Conservation (phyloP, 2,329 filamentous ascomycete species). For the Leptosphaerulina australis region DNA sequence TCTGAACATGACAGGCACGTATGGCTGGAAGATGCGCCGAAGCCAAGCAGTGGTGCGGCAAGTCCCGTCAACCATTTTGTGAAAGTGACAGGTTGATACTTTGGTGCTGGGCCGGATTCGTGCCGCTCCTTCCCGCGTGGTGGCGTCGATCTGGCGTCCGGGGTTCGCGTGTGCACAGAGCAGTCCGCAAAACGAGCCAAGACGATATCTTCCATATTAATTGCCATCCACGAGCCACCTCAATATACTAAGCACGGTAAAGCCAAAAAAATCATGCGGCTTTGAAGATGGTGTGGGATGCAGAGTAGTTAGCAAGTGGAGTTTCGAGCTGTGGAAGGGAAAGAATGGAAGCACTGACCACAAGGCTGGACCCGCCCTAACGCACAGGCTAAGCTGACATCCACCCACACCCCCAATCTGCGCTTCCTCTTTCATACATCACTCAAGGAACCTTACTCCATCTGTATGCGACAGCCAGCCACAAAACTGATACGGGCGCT, state of each 20-base stretch:
- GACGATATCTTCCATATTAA: too few species aligned
- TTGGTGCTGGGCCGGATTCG: constrained; percentile 6
- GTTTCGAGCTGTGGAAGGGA: not conserved
- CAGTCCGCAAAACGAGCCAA: not conserved
- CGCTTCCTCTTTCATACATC: constrained; percentile 4
- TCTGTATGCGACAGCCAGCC: constrained; percentile 13
- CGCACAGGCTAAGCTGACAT: not conserved
- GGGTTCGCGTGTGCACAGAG: not conserved
- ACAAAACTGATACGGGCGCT: constrained; percentile 6
- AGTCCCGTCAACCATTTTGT: not conserved
- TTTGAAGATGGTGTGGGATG: not conserved
- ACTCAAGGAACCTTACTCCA: not conserved
- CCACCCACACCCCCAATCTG: not conserved
- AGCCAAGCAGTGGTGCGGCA: not conserved
- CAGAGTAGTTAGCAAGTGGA: not conserved
- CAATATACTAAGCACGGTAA: too few species aligned
- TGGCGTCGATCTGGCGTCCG: constrained; percentile 5
- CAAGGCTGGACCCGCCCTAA: not conserved
- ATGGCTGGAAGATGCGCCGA: too few species aligned
- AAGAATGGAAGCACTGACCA: not conserved
- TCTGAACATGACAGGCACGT: too few species aligned
- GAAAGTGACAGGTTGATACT: not conserved
- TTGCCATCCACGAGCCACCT: too few species aligned
- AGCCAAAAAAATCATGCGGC: too few species aligned
- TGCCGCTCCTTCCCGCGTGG: constrained; percentile 10